Base-by-base conservation (phyloP, 2,329 filamentous ascomycete genomes). In the Neofusicoccum umdonicola region DNA sequence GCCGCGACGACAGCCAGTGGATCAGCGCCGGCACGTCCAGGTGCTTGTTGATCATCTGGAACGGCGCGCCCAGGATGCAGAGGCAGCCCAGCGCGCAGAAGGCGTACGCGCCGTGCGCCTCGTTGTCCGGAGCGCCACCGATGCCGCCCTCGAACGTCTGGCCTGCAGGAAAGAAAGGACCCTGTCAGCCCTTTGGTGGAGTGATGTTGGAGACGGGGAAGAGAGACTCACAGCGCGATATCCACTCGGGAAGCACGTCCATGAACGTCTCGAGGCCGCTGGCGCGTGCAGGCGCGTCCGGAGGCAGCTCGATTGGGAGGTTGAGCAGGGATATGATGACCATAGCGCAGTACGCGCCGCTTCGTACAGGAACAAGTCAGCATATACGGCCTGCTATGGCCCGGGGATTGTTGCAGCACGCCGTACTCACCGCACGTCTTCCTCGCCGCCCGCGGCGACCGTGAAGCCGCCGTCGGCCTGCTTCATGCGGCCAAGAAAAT, bases 141-240 rank as follows among this genome's bases (percentile, higher is more conserved):
- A 99, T 93, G 56, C 95, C 95, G 68, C 95, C 95, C 81, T 99
- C 95, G 77, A 90, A 97, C 11, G 92, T 96, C 84, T 98, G 94
- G 54, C 54, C 54, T 58, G 39, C 17, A 39, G 37, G 34, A 6
- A 34, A 15, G 1, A 11, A 9, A 39, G 11, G 3, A 7, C 4
- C 76, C 91, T 90, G 92, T 68, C 47, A 35, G 42, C 19, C 22
- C 31, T 41, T 51, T 19, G 56, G 35, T n/a, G 41, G 41, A 42
- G 13, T 52, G 48, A 34, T 65, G 31, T 13, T 84, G 87, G 81
- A 84, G 11, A 39, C 37, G 12, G 57, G 31, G 5, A 27, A 8
- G 56, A 17, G 44, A 31, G 17, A 27, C 45, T 45, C 27, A 90
- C 94, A 97, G 79, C 85, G 83, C 48, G 88, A 86, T 54, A 98